These are phyloP conservation scores for Phytophthora meadii DNA, from an alignment of 352 stramenopile genomes.

Conservation along the genomic window DNA sequence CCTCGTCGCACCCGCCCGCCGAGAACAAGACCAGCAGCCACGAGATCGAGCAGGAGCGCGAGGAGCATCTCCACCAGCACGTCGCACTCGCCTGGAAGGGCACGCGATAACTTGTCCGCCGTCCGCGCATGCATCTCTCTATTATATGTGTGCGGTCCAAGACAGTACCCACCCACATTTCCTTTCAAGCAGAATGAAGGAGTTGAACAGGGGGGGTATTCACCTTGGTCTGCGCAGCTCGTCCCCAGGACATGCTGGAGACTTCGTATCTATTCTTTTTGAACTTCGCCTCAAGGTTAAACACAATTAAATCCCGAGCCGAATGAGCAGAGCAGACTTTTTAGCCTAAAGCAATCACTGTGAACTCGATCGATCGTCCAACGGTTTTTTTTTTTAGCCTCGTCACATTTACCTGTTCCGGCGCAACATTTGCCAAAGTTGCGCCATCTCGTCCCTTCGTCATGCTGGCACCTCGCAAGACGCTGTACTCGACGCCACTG, in stretches of 20 bases:
- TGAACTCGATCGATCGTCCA: slow-evolving; percentile 1
- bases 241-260: slow-evolving; percentile 9
- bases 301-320: slow-evolving; percentile 4
- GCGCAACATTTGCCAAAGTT: slow-evolving; percentile 15
- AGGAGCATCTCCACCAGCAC: slow-evolving; percentile 70
- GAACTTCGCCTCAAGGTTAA: slow-evolving; percentile 9
- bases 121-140: slow-evolving; percentile 18
- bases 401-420: slow-evolving; percentile 30
- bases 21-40: slow-evolving; percentile 27
- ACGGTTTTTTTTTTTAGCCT: slow-evolving; percentile 2
- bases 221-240: slow-evolving; percentile 4
- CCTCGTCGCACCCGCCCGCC: slow-evolving; percentile 52
- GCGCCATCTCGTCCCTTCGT: slow-evolving; percentile 11
- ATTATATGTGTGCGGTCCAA: slow-evolving; percentile 13
- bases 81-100: slow-evolving; percentile 75
- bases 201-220: not conserved
- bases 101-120: slow-evolving; percentile 40
- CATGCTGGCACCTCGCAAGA: slow-evolving; percentile 84
- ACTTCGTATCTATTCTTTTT: slow-evolving; percentile 27
- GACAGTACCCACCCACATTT: not conserved
- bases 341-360: not conserved
- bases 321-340: slow-evolving; percentile 12
- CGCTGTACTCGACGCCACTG: slow-evolving; percentile 80
- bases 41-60: slow-evolving; percentile 44
- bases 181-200: not conserved